Base-by-base conservation (phyloP, 257 asterid genomes). In the Capsicum chinense region DNA sequence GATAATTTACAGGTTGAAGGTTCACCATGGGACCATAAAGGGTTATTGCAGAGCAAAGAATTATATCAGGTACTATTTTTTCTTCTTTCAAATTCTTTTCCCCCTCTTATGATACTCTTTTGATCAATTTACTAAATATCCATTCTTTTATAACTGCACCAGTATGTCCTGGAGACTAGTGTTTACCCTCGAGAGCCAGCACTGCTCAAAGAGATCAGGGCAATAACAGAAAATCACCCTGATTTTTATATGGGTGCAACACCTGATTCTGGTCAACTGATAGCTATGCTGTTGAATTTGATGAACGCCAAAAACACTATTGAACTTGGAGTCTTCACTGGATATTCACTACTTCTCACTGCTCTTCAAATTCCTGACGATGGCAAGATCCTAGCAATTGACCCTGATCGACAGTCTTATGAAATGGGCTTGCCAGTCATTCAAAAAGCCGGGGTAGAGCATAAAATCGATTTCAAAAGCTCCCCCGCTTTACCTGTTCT, bases 361-460 rank as follows among this genome's bases (percentile, higher is more conserved):
- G 89, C 87, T 14, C 86, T 86, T 58, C 67, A 68, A 13, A 86
- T 88, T 67, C 88, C 89, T 21, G 83, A 86, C 15, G 87, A 84
- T 78, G 90, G 90, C 81, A 64, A 64, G 89, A 86, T 88, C 70
- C 81, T 73, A 9, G 91, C 91, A 73, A 84, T 89, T 5, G 93
- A 90, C 80, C 63, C 70, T 9, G 85, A 89, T 83, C 71, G 37
- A 17, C 35, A 58, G 3, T 79, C 91, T 16, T 88, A 83, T 33
- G 81, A 91, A 19, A 59, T 89, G 2, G 93, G 92, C 13, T 64
- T 87, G 83, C 91, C 90, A 15, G 48, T 91, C 7, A 89, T 89
- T 1, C 21, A 42, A 12, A 87, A 85, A 59, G 89, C 91, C 7
- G 90, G 89, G 21, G 88, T 89, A 7, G 90, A 87, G 48, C 89